Conservation (phyloP, 2,329 filamentous ascomycete species). For the Clarireedia paspali region DNA sequence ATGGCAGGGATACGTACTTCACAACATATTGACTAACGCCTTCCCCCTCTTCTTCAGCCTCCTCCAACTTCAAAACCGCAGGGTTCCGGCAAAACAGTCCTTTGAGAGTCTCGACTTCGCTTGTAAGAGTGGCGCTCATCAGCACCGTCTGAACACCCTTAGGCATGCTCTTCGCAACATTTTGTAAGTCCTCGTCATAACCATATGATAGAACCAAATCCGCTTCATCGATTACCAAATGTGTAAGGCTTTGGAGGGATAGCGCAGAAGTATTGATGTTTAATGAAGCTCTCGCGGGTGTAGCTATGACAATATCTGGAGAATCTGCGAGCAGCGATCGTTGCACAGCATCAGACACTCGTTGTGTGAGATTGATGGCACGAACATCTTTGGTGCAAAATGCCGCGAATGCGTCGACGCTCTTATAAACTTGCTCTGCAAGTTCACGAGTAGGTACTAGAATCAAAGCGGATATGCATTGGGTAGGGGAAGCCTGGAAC, state of each 20-base stretch:
- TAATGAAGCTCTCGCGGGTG: constrained; percentile 73
- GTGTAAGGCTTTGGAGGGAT: constrained; percentile 60
- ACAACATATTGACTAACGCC: constrained; percentile 83
- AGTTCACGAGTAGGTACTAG: constrained; percentile 93
- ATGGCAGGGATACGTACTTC: constrained; percentile 41
- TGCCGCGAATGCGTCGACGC: constrained; percentile 65
- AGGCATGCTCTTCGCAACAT: constrained; percentile 68
- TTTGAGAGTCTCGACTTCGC: constrained; percentile 80
- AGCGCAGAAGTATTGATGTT: constrained; percentile 69
- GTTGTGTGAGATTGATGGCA: constrained; percentile 80
- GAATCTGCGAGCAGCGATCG: constrained; percentile 75
- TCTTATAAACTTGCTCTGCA: constrained; percentile 80
- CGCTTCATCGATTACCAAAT: constrained; percentile 84
- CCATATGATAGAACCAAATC: constrained; percentile 91
- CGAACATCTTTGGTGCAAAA: constrained; percentile 82
- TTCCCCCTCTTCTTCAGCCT: constrained; percentile 68
- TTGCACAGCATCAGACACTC: constrained; percentile 83
- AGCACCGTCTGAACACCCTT: constrained; percentile 84
- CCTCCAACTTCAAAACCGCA: constrained; percentile 71
- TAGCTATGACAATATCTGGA: constrained; percentile 86
- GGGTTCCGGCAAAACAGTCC: constrained; percentile 79
- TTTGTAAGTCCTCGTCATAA: constrained; percentile 83
- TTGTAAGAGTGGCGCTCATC: constrained; percentile 87
- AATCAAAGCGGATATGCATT: constrained; percentile 67
- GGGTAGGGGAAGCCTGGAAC: constrained; percentile 39